These are phyloP conservation scores for Beauveria australis DNA, from an alignment of 2,329 filamentous ascomycete species.

Conservation along the genomic window DNA sequence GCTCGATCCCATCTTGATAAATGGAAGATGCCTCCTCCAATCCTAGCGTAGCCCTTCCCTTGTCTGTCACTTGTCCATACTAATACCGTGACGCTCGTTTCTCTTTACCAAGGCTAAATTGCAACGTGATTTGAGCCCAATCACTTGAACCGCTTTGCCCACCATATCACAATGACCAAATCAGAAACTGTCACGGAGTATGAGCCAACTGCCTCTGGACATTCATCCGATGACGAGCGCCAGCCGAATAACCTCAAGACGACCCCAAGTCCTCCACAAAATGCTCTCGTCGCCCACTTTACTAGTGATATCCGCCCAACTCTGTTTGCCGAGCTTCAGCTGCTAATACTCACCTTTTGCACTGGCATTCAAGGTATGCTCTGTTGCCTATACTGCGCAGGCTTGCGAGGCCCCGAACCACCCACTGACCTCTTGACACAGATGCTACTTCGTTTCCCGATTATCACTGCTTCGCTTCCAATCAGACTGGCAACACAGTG, in stretches of 20 bases:
- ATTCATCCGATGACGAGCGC: slow-evolving; percentile 7
- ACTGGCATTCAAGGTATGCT: slow-evolving; percentile 40
- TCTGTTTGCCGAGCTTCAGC: slow-evolving; percentile 35
- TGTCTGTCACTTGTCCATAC: background rate
- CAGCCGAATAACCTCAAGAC: background rate
- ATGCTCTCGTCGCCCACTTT: slow-evolving; percentile 14
- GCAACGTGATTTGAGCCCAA: background rate
- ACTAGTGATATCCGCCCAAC: slow-evolving; percentile 28
- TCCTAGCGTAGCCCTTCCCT: background rate
- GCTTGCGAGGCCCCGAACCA: background rate
- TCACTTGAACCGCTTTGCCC: background rate
- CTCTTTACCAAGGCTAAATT: background rate
- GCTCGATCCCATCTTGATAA: background rate
- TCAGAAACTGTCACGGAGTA: background rate
- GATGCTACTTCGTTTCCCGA: slow-evolving; percentile 53
- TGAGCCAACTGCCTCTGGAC: background rate
- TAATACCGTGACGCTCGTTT: background rate
- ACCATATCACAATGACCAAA: background rate
- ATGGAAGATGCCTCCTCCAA: background rate
- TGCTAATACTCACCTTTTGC: slow-evolving; percentile 40
- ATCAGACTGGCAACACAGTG: slow-evolving; percentile 59
- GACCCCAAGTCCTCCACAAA: background rate
- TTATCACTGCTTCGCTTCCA: slow-evolving; percentile 55
- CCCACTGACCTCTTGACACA: slow-evolving; percentile 12
- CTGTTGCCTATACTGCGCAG: too few relatives aligned